Conservation (phyloP, 2,329 filamentous ascomycete genomes). For the Ascomycota sp. region DNA sequence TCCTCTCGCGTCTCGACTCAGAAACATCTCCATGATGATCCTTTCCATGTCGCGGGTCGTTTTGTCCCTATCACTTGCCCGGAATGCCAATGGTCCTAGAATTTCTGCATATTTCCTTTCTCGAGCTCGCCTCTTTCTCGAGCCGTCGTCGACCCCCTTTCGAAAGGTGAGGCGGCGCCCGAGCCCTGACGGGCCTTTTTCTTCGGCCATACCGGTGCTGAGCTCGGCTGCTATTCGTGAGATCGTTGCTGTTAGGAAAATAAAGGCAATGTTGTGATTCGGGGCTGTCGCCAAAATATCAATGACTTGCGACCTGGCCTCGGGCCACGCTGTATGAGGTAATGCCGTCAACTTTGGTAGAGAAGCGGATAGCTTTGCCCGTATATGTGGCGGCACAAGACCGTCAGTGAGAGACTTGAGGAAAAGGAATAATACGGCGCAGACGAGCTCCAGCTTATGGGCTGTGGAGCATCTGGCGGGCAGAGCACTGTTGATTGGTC, state of each 20-base stretch:
- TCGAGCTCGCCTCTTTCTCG: slow-evolving; percentile 30
- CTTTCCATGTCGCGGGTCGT: slow-evolving; percentile 42
- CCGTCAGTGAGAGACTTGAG: slow-evolving; percentile 59
- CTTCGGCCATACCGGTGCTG: slow-evolving; percentile 14
- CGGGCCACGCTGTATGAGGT: slow-evolving; percentile 10
- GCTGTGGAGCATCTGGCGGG: slow-evolving; percentile 39
- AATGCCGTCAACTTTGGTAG: slow-evolving; percentile 19
- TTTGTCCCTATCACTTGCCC: slow-evolving; percentile 33
- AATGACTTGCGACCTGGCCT: slow-evolving; percentile 36
- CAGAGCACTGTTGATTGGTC: slow-evolving; percentile 39
- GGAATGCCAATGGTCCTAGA: slow-evolving; percentile 43
- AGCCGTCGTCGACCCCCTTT: slow-evolving; percentile 11
- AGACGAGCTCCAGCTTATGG: slow-evolving; percentile 53
- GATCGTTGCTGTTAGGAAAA: slow-evolving; percentile 67
- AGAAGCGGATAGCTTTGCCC: slow-evolving; percentile 44
- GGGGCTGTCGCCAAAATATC: slow-evolving; percentile 54
- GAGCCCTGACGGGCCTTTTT: slow-evolving; percentile 9
- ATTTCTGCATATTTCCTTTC: slow-evolving; percentile 43
- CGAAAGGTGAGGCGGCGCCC: slow-evolving; percentile 27
- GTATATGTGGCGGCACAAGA: slow-evolving; percentile 49
- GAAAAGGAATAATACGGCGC: slow-evolving; percentile 54
- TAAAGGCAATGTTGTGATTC: slow-evolving; percentile 73
- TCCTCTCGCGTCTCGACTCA: slow-evolving; percentile 13
- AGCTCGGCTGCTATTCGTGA: slow-evolving; percentile 29
- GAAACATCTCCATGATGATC: slow-evolving; percentile 49